A percentile compares a stretch with the other conserved stretches of the same genome.
Evolutionary conservation across 805 yeast genomes (phyloP).

Genomic region (Blastobotrys terrestris): DNA sequence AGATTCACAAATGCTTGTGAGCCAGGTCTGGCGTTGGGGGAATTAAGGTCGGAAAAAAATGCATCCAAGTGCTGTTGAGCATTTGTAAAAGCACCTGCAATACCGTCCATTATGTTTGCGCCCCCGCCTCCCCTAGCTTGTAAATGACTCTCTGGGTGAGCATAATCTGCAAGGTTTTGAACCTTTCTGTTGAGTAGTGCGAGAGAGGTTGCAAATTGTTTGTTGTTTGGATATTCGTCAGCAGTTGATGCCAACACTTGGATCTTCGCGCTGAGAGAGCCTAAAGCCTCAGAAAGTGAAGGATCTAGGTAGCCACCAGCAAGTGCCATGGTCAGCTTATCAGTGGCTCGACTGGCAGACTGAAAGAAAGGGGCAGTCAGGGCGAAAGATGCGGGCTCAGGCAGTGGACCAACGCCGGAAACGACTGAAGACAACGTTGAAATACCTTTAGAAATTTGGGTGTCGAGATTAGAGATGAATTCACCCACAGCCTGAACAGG

Average conservation of each 20-base stretch:
- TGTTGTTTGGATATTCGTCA: neutral
- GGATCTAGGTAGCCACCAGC: neutral
- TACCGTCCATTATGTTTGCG: neutral
- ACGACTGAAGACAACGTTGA: neutral
- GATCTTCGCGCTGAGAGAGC: neutral
- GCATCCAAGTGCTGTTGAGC: slow-evolving; percentile 7
- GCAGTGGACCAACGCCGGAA: neutral
- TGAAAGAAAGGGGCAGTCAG: neutral
- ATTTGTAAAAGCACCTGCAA: slow-evolving; percentile 2
- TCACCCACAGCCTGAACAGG: neutral
- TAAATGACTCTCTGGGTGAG: slow-evolving; percentile 2
- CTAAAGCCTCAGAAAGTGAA: neutral
- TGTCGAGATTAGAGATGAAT: neutral
- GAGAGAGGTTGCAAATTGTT: neutral
- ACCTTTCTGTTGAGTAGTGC: neutral
- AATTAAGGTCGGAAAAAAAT: neutral
- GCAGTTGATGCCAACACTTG: neutral
- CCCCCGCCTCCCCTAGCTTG: neutral
- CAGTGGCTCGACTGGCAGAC: neutral
- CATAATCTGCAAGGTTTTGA: neutral
- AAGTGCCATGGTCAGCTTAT: neutral
- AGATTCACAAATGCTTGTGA: slow-evolving; percentile 15
- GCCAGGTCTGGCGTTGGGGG: slow-evolving; percentile 9
- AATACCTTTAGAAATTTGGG: neutral
- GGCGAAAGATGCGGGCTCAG: neutral